Evolutionary conservation across 129 eudicot genomes (phyloP).

Genomic region (Flaveria ramosissima): DNA sequence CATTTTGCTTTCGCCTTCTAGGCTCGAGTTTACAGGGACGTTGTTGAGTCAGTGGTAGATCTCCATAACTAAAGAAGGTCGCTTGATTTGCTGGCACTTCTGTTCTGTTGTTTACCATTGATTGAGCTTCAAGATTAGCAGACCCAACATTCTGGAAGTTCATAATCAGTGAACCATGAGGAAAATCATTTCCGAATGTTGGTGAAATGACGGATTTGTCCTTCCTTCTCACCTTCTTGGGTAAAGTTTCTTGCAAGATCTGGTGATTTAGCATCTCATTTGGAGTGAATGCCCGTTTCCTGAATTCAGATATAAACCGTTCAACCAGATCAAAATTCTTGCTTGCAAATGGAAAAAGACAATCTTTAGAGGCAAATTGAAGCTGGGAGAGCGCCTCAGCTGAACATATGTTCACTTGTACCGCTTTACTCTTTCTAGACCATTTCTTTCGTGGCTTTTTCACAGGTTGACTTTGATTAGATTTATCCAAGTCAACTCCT

Average conservation of each 20-base stretch:
- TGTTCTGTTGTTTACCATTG: constrained; percentile 28
- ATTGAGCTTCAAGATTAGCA: constrained; percentile 18
- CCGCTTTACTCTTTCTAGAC: constrained; percentile 35
- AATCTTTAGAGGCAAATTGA: constrained; percentile 45
- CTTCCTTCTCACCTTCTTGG: constrained; percentile 39
- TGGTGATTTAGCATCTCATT: constrained; percentile 9
- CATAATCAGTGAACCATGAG: constrained; percentile 27
- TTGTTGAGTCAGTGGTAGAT: constrained; percentile 9
- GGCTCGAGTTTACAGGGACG: constrained; percentile 37
- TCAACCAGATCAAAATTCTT: constrained; percentile 40
- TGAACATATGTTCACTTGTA: constrained; percentile 35
- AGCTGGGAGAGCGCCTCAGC: constrained; percentile 52
- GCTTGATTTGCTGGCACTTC: constrained; percentile 26
- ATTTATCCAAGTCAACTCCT: constrained; percentile 9
- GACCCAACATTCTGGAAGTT: constrained; percentile 32
- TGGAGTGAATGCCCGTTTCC: constrained; percentile 41
- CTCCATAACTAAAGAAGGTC: not conserved
- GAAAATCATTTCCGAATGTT: not conserved
- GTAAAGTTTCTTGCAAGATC: constrained; percentile 26
- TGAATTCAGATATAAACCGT: constrained; percentile 39
- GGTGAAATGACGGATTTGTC: constrained; percentile 18
- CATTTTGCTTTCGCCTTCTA: constrained; percentile 26
- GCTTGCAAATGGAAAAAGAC: constrained; percentile 40
- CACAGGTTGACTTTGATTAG: constrained; percentile 15
- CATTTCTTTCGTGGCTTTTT: constrained; percentile 39